Evolutionary conservation across 2,329 filamentous ascomycete species (phyloP), one percentile per base, ranked within the genome.

Genomic region (Beauveria sp.): DNA sequence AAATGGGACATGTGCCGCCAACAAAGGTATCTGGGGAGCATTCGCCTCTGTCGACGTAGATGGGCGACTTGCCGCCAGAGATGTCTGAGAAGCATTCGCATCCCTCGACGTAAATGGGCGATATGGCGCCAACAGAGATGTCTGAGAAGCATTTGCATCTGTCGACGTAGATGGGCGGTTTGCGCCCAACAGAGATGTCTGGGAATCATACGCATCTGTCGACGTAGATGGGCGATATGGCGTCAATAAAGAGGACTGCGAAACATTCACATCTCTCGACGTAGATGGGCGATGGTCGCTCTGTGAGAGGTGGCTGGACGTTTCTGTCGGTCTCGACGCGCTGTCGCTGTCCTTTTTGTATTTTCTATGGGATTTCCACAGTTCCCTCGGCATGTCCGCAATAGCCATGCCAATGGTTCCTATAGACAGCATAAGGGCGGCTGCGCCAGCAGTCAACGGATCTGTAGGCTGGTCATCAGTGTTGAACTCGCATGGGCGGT

Each of bases 391-490:
- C 66, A 87, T 82, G 68, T 96, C 91, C 1, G 90, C 90, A 46
- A 96, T 81, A 1, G 91, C 90, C 82, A 96, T 89, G 68, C 90
- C 84, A 62, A 97, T 87, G 45, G 84, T 88, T 28, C 88, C 86
- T 52, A 95, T 79, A n/a, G 93, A 93, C 6, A 89, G 89, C n/a
- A 96, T 78, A 1, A 97, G 75, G 0, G 92, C 90, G 50, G 86
- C 84, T 0, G 91, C 86, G 18, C 86, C 89, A 22, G 90, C 91
- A 16, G 88, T 86, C 26, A 96, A 83, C 0, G 91, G 91, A 65
- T 95, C 91, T 68, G 84, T 86, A 0, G 91, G 91, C 50, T 92
- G 88, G 38, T 88, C 85, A 62, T 91, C 89, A 0, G 89, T 90
- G 65, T 88, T 85, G 71, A 93, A 91, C 70, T 96, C 90, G 22